Base-by-base conservation (phyloP, 176 grass and related monocot genomes). In the Oropetium thomaeum region DNA sequence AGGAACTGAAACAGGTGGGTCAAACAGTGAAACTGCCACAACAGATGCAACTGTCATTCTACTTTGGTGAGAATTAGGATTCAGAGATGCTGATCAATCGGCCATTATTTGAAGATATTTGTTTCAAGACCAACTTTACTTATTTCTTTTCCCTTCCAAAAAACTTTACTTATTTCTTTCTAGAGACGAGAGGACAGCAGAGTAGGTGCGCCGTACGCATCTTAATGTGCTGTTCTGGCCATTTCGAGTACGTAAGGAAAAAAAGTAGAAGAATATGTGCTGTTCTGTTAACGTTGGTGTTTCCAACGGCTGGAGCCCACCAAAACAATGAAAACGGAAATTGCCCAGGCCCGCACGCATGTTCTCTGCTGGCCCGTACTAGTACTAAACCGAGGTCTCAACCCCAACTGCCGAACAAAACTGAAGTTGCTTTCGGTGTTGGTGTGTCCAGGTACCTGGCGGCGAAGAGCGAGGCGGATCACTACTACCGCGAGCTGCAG, bases 391-490 rank as follows among this genome's bases (percentile, higher is more conserved):
- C 4, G 47, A 53, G 20, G 47, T 31, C 10, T 61, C 30, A 3
- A 61, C 38, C 55, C 25, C 69, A 38, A 16, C n/a, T 19, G 43
- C 38, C 26, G n/a, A 22, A 27, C 16, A 10, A 8, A 48, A 31
- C 71, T 44, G 28, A 43, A 26, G 1, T 23, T 16, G 41, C 29
- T 26, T n/a, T n/a, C n/a, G 38, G 0, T 10, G 30, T 12, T 10
- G 13, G 4, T 58, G 10, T 83, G 23, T 49, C 86, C 86, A 98
- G 95, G 83, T 98, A 94, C 74, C 76, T 98, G 4, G 95, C 95
- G 10, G 91, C 95, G 5, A 98, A 98, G 84, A 94, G 95, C 74
- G 95, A 98, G 71, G 81, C 91, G 1, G 95, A 98, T 53, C 95
- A 94, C 72, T 98, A 94, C 87, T 52, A 73, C 60, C 86, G 91